phyloP scores from a whole-genome alignment of 345 rosid genomes.

The Physaria fendleri region DNA sequence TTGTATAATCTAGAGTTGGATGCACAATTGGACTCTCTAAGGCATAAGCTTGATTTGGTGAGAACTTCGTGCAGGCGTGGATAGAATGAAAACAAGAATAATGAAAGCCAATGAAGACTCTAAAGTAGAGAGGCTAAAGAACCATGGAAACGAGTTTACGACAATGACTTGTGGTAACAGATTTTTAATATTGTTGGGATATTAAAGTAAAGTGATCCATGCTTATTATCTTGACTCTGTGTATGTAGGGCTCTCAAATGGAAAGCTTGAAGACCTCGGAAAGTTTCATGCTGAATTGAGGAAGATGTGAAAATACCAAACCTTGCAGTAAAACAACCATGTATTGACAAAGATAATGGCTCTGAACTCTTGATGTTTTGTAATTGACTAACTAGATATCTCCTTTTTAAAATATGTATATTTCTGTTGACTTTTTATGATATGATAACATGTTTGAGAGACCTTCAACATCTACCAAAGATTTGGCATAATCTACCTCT shows the following conservation, averaged over 20 bases:
- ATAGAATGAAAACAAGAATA: conserved; percentile 34
- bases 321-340: background rate
- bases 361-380: too few species aligned
- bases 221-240: background rate
- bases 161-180: conserved; percentile 11
- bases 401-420: too few species aligned
- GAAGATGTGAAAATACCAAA: conserved; percentile 32
- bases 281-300: conserved; percentile 44
- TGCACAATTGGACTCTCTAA: conserved; percentile 53
- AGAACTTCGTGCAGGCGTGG: conserved; percentile 47
- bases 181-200: conserved; percentile 2
- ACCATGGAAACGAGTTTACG: conserved; percentile 28
- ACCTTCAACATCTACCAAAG: too few species aligned
- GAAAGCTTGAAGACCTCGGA: conserved; percentile 53
- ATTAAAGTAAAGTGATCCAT: background rate
- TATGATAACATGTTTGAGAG: too few species aligned
- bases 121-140: conserved; percentile 31
- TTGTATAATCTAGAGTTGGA: conserved; percentile 48
- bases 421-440: too few species aligned
- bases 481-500: too few species aligned
- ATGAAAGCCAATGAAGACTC: conserved; percentile 23
- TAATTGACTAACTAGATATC: too few species aligned
- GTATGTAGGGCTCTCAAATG: conserved; percentile 25
- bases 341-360: background rate
- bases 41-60: conserved; percentile 60